phyloP scores from a whole-genome alignment of 2,329 filamentous ascomycete species.

The Aspergillus unguis region DNA sequence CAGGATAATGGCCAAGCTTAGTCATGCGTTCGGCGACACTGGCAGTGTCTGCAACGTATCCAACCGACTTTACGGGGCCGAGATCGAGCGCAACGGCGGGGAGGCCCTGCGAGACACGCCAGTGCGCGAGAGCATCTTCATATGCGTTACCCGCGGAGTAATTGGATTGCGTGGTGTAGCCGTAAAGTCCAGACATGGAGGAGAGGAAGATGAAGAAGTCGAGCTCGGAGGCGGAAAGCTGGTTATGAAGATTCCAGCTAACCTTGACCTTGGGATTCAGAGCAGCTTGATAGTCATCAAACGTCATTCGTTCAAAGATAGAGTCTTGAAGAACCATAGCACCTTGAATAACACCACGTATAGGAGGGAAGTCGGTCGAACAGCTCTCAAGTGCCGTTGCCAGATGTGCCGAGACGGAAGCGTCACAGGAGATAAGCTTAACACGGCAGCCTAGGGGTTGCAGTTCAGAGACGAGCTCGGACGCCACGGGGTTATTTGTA shows the following conservation, averaged over 20 bases:
- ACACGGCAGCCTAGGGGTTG: not conserved
- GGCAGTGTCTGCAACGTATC: conserved; percentile 29
- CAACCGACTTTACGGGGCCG: conserved; percentile 33
- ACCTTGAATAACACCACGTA: not conserved
- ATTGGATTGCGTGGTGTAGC: conserved; percentile 47
- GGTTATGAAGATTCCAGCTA: not conserved
- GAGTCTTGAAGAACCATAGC: not conserved
- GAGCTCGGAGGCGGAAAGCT: not conserved
- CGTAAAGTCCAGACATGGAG: conserved; percentile 43
- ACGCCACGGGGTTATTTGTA: not conserved
- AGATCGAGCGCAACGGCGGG: conserved; percentile 24
- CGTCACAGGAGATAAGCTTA: not conserved
- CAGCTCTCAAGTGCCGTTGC: not conserved
- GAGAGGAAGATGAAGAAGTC: conserved; percentile 46
- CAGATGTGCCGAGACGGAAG: not conserved
- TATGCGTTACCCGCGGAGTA: conserved; percentile 42
- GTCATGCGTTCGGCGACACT: not conserved
- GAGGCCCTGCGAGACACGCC: conserved; percentile 22
- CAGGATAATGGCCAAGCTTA: not conserved
- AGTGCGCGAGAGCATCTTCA: conserved; percentile 33
- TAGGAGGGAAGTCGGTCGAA: not conserved
- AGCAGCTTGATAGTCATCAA: not conserved
- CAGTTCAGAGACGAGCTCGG: not conserved
- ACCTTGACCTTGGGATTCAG: not conserved
- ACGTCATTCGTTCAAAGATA: not conserved